phyloP scores from a whole-genome alignment of 148 eudicot species.

The Dysphania ambrosioides region DNA sequence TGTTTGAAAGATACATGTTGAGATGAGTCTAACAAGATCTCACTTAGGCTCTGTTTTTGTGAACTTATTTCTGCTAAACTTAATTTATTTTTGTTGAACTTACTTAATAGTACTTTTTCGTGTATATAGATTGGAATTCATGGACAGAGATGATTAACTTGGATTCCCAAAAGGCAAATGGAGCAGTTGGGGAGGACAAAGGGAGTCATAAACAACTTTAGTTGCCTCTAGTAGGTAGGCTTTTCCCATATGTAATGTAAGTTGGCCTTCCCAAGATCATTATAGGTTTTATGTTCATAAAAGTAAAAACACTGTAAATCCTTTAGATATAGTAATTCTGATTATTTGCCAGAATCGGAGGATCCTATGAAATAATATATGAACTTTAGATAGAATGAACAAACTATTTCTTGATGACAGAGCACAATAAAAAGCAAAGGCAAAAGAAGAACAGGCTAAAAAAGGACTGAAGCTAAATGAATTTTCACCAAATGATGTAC shows the following conservation, averaged over 20 bases:
- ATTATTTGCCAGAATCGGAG: background rate
- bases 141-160: too few relatives aligned
- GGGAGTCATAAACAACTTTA: too few relatives aligned
- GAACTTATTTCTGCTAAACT: too few relatives aligned
- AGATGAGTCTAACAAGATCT: too few relatives aligned
- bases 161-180: too few relatives aligned
- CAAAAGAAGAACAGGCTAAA: background rate
- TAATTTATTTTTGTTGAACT: too few relatives aligned
- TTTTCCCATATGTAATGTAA: background rate
- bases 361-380: background rate
- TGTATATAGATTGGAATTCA: too few relatives aligned
- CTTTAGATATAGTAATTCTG: background rate
- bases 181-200: too few relatives aligned
- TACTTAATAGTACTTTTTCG: too few relatives aligned
- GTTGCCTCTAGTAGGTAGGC: background rate
- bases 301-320: background rate
- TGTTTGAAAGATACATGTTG: too few relatives aligned
- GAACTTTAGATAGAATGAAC: background rate
- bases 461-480: background rate
- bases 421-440: background rate
- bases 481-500: conserved; percentile 33
- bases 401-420: background rate
- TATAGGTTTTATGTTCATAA: background rate
- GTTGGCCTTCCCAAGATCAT: too few relatives aligned
- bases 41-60: too few relatives aligned